Percentiles rank a stretch among this genome's conserved stretches.
phyloP scores from a whole-genome alignment of 164 flowering plant genomes.

The Liquidambar formosana region DNA sequence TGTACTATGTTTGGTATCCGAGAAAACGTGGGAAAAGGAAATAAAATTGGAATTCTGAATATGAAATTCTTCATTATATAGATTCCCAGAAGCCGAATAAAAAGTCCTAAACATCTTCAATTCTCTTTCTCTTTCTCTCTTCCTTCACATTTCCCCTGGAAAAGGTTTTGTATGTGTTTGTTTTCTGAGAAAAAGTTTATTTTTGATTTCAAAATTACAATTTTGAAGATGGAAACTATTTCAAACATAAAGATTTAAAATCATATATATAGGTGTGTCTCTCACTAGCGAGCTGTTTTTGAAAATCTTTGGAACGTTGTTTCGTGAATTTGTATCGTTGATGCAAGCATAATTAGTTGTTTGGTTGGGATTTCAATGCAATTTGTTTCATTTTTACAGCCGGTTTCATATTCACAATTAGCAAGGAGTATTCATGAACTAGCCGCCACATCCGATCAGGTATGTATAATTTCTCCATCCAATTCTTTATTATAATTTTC shows the following conservation, averaged over 20 bases:
- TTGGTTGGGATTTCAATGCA: not conserved
- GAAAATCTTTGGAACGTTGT: too few species aligned
- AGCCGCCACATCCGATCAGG: constrained; percentile 96
- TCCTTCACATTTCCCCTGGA: too few species aligned
- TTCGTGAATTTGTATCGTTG: not conserved
- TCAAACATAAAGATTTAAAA: too few species aligned
- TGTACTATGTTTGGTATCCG: not conserved
- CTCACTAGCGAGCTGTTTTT: too few species aligned
- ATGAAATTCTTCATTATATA: not conserved
- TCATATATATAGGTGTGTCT: too few species aligned
- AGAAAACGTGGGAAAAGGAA: not conserved
- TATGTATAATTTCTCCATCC: constrained; percentile 16
- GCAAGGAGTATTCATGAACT: constrained; percentile 97
- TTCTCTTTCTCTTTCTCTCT: too few species aligned
- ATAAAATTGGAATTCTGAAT: not conserved
- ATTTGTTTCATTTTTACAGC: constrained; percentile 38
- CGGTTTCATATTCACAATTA: constrained; percentile 94
- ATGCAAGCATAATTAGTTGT: not conserved
- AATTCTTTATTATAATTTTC: not conserved
- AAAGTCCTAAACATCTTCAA: too few species aligned
- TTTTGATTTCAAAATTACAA: too few species aligned
- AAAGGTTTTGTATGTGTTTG: too few species aligned
- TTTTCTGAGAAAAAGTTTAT: too few species aligned
- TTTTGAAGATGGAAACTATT: too few species aligned
- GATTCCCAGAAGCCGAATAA: too few species aligned